Base-by-base conservation (phyloP, 164 flowering plant species). In the Vitis cinerea region DNA sequence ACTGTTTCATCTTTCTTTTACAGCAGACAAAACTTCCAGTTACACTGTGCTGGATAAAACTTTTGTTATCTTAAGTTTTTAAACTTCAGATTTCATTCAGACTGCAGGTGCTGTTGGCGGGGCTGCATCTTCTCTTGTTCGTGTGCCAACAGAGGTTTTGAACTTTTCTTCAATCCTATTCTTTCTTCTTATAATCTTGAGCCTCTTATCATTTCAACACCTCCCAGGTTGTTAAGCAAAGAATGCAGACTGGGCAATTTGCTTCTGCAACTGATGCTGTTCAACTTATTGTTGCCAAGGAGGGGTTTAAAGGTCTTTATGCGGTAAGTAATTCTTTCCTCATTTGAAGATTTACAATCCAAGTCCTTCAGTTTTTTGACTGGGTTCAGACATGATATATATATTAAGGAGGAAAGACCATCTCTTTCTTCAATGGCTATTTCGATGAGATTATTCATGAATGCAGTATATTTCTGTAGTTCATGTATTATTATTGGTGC, bases 71-170 rank as follows among this genome's bases (percentile, higher is more conserved):
- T 44, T 17, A 17, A 48, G 65, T 54, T 44, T 27, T 48, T 14
- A 23, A 15, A 27, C 79, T 23, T 74, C 63, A 51, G 31, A 67
- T 55, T 70, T 64, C 31, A 23, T 78, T 61, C 74, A 92, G 97
- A 88, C 92, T 74, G 99, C 99, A 73, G 97, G 99, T 75, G 90
- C 94, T 47, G n/a, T 93, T 59, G 98, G 94, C 37, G 99, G 99
- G 17, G 76, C 87, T 74, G 97, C 97, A 77, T 81, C 99, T 78
- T 95, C 99, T 73, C 83, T 95, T 31, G 80, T 95, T 73, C 91
- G 98, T 65, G 99, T 95, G 37, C 98, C 99, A 54, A 93, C 99
- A 3, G 99, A 93, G 96, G 98, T 93, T 37, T 63, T 27, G 2
- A 47, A 13, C 2, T 37, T 63, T 63, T 11, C n/a, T 63, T 9